Evolutionary conservation across 306 rosid genomes (phyloP), one percentile per base, ranked within the genome.

Genomic region (Malus fusca): DNA sequence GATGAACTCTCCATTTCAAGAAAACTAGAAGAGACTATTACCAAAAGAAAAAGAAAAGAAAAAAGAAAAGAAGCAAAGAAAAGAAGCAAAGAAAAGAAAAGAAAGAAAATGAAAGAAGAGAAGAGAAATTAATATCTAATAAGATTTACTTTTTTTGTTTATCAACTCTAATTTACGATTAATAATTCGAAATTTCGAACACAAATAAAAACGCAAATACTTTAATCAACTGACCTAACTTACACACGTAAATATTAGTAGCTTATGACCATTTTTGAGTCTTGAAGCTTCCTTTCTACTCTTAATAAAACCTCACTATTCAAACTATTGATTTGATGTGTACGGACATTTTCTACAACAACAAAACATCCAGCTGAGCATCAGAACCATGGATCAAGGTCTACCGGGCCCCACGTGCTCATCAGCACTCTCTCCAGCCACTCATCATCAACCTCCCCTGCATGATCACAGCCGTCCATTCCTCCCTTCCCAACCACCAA

Each of bases 391-490:
- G 78, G 67, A 43, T 72, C 85, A 56, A 77, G 62, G 60, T 82
- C 85, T 13, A 64, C 52, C 14, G 85, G 81, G 52, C 75, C 72
- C 85, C 82, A 82, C 23, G 68, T 18, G 19, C 75, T 72, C 71
- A 82, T 67, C 71, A 82, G 6, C 30, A 82, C 75, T 31, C 85
- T 72, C 40, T 55, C 78, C 26, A 82, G 55, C 85, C 85, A 82
- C 40, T 81, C 81, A 31, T 73, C 85, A n/a, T 43, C 69, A 25
- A 65, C 73, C 73, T 25, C 78, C 72, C 37, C 53, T 1, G n/a
- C 55, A 17, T 17, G 55, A 51, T 66, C 77, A 17, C 58, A 65
- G 84, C 80, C 78, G 74, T 76, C 72, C 66, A 76, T 51, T 19
- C 17, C 80, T 43, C 56, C 68, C n/a, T 22, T 59, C 42, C 31